Conservation (phyloP, 2,329 filamentous ascomycete species). For the Fusarium sp. region DNA sequence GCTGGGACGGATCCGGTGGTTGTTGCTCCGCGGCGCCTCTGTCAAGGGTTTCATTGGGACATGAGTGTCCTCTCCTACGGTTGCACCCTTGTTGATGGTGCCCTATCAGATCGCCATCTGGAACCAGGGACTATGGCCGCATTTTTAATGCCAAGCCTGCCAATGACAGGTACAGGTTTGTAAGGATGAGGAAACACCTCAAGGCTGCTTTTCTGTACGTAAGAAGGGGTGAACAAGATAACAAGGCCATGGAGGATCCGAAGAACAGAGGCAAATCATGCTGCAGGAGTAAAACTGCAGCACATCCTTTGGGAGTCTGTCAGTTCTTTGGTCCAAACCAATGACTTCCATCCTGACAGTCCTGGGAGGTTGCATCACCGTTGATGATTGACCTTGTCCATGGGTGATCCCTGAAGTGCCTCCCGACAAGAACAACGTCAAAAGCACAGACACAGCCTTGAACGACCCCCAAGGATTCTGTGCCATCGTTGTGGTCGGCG, state of each 20-base stretch:
- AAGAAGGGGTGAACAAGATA: background rate
- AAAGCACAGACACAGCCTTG: conserved; percentile 27
- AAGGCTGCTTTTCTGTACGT: background rate
- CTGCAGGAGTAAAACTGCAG: background rate
- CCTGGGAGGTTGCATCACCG: conserved; percentile 38
- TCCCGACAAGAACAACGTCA: conserved; percentile 24
- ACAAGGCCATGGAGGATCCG: background rate
- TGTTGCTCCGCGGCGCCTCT: conserved; percentile 22
- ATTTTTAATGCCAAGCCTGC: conserved; percentile 26
- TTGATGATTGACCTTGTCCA: conserved; percentile 26
- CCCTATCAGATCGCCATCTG: conserved; percentile 42
- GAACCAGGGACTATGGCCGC: conserved; percentile 17
- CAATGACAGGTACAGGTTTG: conserved; percentile 19
- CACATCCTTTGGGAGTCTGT: conserved; percentile 7
- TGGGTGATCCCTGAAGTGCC: conserved; percentile 34
- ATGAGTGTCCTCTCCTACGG: conserved; percentile 13
- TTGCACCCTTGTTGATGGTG: conserved; percentile 23
- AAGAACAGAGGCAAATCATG: background rate
- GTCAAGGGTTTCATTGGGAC: conserved; percentile 22
- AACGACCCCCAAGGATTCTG: conserved; percentile 27
- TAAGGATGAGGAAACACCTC: conserved; percentile 8
- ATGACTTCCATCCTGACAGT: background rate
- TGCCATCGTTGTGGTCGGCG: conserved; percentile 13
- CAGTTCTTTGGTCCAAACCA: background rate
- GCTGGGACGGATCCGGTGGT: conserved; percentile 38